Percentiles rank a stretch among this genome's conserved stretches.
These are phyloP conservation scores for Dothiorella sarmentorum DNA, from an alignment of 2,329 filamentous ascomycete species.

Conservation along the genomic window DNA sequence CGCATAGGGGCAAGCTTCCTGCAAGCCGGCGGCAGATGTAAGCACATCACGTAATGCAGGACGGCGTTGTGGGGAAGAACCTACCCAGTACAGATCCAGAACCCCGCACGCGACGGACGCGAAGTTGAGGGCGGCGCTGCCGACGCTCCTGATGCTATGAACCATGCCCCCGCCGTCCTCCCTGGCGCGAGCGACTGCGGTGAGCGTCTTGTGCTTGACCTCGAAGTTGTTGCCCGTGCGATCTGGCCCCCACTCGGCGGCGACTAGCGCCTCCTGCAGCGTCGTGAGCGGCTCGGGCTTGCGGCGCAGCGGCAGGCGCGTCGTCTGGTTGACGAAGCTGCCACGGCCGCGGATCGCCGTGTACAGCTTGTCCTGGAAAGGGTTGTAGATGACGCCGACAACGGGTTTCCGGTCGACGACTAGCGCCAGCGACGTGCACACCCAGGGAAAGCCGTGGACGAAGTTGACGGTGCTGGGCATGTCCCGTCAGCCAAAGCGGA, in stretches of 20 bases:
- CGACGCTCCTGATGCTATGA: constrained; percentile 65
- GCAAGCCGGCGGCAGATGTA: constrained; percentile 42
- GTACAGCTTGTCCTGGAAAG: constrained; percentile 67
- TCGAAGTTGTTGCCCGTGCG: too few species aligned
- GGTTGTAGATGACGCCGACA: constrained; percentile 77
- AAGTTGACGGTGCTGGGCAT: too few species aligned
- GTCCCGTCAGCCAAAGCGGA: too few species aligned
- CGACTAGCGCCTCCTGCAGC: too few species aligned
- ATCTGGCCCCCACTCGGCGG: too few species aligned
- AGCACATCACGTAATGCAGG: too few species aligned
- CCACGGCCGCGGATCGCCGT: constrained; percentile 65
- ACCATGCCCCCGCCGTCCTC: constrained; percentile 71
- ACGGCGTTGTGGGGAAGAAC: constrained; percentile 6
- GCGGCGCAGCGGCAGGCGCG: too few species aligned
- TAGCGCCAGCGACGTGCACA: constrained; percentile 73
- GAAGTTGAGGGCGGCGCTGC: constrained; percentile 73
- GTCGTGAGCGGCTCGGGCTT: too few species aligned
- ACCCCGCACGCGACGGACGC: constrained; percentile 68
- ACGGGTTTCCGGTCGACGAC: constrained; percentile 56
- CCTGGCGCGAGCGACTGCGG: constrained; percentile 47
- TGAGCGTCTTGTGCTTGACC: constrained; percentile 65
- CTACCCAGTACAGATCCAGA: constrained; percentile 67
- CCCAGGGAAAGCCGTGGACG: too few species aligned
- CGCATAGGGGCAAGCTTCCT: constrained; percentile 78
- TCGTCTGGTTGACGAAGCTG: constrained; percentile 47